phyloP scores from a whole-genome alignment of 2,329 filamentous ascomycete genomes.

The Emergomyces orientalis region DNA sequence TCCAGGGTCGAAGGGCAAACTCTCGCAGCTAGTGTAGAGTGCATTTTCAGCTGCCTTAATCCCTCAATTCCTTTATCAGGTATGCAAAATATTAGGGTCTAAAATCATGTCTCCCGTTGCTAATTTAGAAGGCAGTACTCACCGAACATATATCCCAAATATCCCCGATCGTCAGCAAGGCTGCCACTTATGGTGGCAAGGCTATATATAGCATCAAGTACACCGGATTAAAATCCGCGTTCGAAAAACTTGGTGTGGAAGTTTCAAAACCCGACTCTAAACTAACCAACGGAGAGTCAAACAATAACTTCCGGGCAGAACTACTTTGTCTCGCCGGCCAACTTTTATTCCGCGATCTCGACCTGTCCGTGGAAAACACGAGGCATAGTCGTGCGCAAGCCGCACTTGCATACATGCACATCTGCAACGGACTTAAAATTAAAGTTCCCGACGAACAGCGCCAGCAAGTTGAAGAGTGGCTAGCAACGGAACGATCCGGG shows the following conservation, averaged over 20 bases:
- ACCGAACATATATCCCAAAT: slow-evolving; percentile 24
- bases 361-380: slow-evolving; percentile 29
- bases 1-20: slow-evolving; percentile 27
- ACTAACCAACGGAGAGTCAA: slow-evolving; percentile 11
- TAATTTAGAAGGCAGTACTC: slow-evolving; percentile 19
- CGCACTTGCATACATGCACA: slow-evolving; percentile 24
- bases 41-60: slow-evolving; percentile 32
- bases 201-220: slow-evolving; percentile 29
- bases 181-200: slow-evolving; percentile 26
- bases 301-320: slow-evolving; percentile 19
- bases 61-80: slow-evolving; percentile 16
- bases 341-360: slow-evolving; percentile 27
- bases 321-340: slow-evolving; percentile 23
- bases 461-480: slow-evolving; percentile 27
- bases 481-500: slow-evolving; percentile 32
- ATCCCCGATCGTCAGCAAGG: slow-evolving; percentile 23
- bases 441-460: slow-evolving; percentile 19
- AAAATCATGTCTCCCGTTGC: slow-evolving; percentile 20
- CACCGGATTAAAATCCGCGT: slow-evolving; percentile 27
- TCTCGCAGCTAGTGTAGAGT: slow-evolving; percentile 31
- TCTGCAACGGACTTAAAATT: slow-evolving; percentile 19
- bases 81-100: slow-evolving; percentile 11
- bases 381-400: slow-evolving; percentile 32
- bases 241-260: slow-evolving; percentile 24
- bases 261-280: slow-evolving; percentile 12